Base-by-base conservation (phyloP, 1,284 basidiomycete genomes). In the Baeospora myosura region DNA sequence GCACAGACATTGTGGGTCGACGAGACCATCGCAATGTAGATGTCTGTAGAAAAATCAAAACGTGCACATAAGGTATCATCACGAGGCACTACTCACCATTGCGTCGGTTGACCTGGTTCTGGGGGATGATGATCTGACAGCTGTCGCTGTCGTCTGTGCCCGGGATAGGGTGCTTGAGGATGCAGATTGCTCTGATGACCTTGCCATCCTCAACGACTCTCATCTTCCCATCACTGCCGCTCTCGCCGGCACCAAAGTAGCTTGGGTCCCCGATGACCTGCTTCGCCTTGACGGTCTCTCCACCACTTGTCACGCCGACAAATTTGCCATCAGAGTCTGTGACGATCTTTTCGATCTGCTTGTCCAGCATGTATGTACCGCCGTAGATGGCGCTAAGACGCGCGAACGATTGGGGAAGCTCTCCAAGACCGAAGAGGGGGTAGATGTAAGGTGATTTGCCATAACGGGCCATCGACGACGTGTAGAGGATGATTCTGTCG, bases 361-460 rank as follows among this genome's bases (percentile, higher is more conserved):
- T 98, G 74, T 98, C 93, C 45, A 99, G 85, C 96, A 99, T 99
- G 72, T 98, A 99, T 12, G 96, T 99, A 41, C 96, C 96, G 42
- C 96, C 96, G 62, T 99, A 98, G 62, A 99, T 98, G 54, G 96
- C 96, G 51, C 89, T 94, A 44, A 98, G 76, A 60, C 96, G 92
- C 12, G 96, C 96, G 59, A 99, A 99, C 2, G 95, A 92, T 62
- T 99, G 96, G 16, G 96, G 96, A 38, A 99, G 85, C 66, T 99
- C 96, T 54, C 96, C 96, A 40, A 99, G 87, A 51, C 96, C 96
- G 65, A 98, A 99, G 41, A 98, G 78, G 11, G 96, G 96, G 72
- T 99, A 98, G 63, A 99, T 97, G 74, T 98, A 99, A 3, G 96
- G 96, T 14, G 96, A 98, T 68, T 98, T 98, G 56, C 96, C 96